A percentile compares a stretch with the other conserved stretches of the same genome.
phyloP scores from a whole-genome alignment of 1,284 basidiomycete species.

The Veloporphyrellus conicus region DNA sequence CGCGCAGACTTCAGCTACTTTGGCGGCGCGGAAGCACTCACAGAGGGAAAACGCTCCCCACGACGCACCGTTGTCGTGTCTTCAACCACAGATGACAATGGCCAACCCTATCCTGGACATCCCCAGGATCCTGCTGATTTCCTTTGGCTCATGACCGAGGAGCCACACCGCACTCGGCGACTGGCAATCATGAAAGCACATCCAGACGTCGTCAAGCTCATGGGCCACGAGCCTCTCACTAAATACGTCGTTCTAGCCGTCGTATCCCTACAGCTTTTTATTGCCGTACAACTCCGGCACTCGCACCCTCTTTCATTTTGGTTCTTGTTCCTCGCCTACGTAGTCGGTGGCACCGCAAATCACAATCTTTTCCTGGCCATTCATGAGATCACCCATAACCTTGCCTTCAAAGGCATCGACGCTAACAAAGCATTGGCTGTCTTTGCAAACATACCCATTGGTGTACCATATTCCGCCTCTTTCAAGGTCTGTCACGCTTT shows the following conservation, averaged over 20 bases:
- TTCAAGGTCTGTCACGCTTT: slow-evolving; percentile 70
- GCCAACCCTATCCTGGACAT: slow-evolving; percentile 42
- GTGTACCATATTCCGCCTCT: slow-evolving; percentile 90
- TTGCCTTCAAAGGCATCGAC: slow-evolving; percentile 82
- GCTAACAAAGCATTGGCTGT: slow-evolving; percentile 88
- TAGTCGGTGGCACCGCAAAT: slow-evolving; percentile 90
- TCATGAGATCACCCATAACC: slow-evolving; percentile 97
- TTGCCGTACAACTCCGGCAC: slow-evolving; percentile 65
- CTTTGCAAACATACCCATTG: slow-evolving; percentile 89
- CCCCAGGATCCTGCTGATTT: slow-evolving; percentile 77
- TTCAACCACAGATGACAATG: slow-evolving; percentile 40
- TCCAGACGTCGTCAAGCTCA: slow-evolving; percentile 90
- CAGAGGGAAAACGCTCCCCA: slow-evolving; percentile 52
- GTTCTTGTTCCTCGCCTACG: slow-evolving; percentile 80
- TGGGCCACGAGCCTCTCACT: slow-evolving; percentile 91
- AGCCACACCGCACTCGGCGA: slow-evolving; percentile 86
- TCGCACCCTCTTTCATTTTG: slow-evolving; percentile 64
- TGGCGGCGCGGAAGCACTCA: slow-evolving; percentile 73
- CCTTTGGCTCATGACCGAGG: slow-evolving; percentile 95
- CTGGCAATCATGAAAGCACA: slow-evolving; percentile 91
- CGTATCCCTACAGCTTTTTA: slow-evolving; percentile 69
- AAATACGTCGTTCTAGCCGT: slow-evolving; percentile 84
- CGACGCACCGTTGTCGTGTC: slow-evolving; percentile 52
- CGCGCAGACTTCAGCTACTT: slow-evolving; percentile 65
- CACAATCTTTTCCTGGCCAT: slow-evolving; percentile 98